Conservation (phyloP, 768 basidiomycete genomes). For the Strobilomyces echinocephalus region DNA sequence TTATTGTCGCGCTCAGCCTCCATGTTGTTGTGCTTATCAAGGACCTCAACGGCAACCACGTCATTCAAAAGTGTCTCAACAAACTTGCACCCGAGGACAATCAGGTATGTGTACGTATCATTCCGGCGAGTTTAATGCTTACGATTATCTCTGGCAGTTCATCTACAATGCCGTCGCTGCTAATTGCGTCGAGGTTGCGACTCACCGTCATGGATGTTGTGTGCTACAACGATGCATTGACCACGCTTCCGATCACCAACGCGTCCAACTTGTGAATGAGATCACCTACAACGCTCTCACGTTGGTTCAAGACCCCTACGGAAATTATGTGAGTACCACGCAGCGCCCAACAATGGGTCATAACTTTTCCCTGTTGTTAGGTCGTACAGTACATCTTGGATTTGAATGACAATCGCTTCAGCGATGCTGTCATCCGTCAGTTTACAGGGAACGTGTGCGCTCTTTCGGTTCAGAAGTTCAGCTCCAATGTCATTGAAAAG, state of each 20-base stretch:
- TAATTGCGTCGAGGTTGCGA: constrained; percentile 98
- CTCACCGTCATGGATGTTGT: constrained; percentile 96
- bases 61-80: constrained; percentile 99
- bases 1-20: constrained; percentile 93
- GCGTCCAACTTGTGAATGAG: constrained; percentile 94
- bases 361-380: constrained; percentile 35
- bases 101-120: constrained; percentile 50
- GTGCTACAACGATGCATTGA: constrained; percentile 98
- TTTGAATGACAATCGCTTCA: constrained; percentile 97
- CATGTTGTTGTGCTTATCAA: constrained; percentile 99
- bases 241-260: constrained; percentile 93
- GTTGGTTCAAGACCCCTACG: constrained; percentile 95
- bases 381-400: constrained; percentile 98
- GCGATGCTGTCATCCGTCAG: constrained; percentile 94
- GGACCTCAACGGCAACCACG: constrained; percentile 95
- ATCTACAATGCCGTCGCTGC: constrained; percentile 99
- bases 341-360: neutral
- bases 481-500: constrained; percentile 98
- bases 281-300: constrained; percentile 98
- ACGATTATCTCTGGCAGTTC: constrained; percentile 50
- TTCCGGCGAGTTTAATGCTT: neutral
- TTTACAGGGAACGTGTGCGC: constrained; percentile 98
- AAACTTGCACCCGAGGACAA: constrained; percentile 98
- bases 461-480: constrained; percentile 97
- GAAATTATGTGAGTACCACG: constrained; percentile 67